Percentiles rank a stretch among this genome's conserved stretches.
Evolutionary conservation across 1,139 yeast genomes (phyloP).

Genomic region (Geotrichum siamense): DNA sequence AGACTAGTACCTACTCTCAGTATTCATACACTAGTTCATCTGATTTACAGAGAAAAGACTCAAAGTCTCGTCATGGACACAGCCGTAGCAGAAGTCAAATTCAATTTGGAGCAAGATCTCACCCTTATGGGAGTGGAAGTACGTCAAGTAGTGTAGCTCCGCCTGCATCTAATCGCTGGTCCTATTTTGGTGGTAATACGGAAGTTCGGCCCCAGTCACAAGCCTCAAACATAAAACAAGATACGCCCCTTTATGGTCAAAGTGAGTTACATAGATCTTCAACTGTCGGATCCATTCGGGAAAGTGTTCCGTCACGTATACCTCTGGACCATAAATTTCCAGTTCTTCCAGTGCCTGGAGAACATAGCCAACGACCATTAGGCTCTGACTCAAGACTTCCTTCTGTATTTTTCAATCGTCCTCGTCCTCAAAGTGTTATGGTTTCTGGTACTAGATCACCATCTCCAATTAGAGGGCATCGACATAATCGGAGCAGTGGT

Average conservation of each 20-base stretch:
- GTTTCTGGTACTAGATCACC: constrained; percentile 5
- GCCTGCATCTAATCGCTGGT: neutral
- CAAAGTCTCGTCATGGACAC: constrained; percentile 8
- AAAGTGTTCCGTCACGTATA: neutral
- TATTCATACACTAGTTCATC: neutral
- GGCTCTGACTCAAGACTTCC: neutral
- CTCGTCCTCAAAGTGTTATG: constrained; percentile 4
- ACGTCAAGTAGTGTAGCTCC: neutral
- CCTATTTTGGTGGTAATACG: neutral
- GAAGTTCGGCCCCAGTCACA: neutral
- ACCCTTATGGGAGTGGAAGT: constrained; percentile 8
- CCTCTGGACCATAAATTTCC: constrained; percentile 9
- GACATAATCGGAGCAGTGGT: constrained; percentile 2
- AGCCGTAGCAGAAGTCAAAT: constrained; percentile 12
- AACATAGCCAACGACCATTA: constrained; percentile 4
- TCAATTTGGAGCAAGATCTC: constrained; percentile 6
- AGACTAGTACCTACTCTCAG: neutral
- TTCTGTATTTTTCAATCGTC: neutral
- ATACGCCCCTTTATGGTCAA: constrained; percentile 2
- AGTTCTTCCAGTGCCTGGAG: constrained; percentile 7
- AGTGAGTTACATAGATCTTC: constrained; percentile 5
- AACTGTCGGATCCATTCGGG: neutral
- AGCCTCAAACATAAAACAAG: too few relatives aligned
- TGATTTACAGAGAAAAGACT: constrained; percentile 4
- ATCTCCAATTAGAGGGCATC: constrained; percentile 7